Evolutionary conservation across 805 yeast genomes (phyloP).

Genomic region (Maudiozyma bulderi): DNA sequence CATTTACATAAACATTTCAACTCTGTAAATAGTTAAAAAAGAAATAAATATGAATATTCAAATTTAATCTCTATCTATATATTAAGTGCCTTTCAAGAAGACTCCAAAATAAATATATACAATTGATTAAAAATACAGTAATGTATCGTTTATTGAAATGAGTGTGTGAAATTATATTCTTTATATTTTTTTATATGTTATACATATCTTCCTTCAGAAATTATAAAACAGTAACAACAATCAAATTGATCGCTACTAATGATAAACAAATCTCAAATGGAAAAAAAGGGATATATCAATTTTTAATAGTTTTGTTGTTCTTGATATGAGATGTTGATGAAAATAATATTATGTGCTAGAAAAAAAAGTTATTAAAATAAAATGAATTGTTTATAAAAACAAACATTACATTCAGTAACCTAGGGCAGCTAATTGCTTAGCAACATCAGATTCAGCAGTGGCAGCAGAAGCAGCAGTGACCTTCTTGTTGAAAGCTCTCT

Average conservation of each 20-base stretch:
- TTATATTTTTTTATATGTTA: neutral
- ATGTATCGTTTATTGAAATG: neutral
- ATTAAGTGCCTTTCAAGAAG: neutral
- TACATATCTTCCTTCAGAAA: neutral
- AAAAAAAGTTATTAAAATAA: neutral
- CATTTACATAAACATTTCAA: neutral
- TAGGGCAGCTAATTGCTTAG: conserved; percentile 88
- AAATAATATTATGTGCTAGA: neutral
- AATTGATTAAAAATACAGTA: neutral
- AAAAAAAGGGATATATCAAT: neutral
- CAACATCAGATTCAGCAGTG: conserved; percentile 82
- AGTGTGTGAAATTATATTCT: neutral
- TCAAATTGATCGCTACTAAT: neutral
- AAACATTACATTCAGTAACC: conserved; percentile 67
- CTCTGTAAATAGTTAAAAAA: neutral
- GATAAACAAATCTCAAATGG: neutral
- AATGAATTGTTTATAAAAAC: neutral
- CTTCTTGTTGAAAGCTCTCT: conserved; percentile 93
- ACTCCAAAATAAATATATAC: neutral
- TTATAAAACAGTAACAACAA: neutral
- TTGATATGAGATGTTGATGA: neutral
- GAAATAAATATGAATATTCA: neutral
- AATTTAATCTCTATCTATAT: neutral
- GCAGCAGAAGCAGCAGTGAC: conserved; percentile 76
- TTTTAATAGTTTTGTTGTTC: too few species aligned